Evolutionary conservation across 805 yeast species (phyloP), one percentile per base, ranked within the genome.

Genomic region (Blastobotrys terrestris): DNA sequence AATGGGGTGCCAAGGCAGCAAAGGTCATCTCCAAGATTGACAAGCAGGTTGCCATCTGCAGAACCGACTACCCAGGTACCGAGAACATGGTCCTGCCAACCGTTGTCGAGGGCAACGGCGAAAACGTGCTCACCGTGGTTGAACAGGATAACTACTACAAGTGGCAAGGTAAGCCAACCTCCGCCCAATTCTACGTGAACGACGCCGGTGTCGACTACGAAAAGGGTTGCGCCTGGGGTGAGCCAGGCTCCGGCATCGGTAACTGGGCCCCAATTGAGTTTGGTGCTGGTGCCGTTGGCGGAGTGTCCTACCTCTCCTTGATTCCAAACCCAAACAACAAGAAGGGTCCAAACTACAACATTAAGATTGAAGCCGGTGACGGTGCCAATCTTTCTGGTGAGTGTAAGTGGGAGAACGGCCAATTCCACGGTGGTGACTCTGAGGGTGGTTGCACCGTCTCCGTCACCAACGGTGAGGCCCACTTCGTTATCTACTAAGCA

Each of bases 1-100:
- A 78, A 67, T 87, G 95, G 92, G 98, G 96, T 67, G 72, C 67
- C 39, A 76, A 81, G 52, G 70, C 84, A 50, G 95, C 95, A 48
- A 67, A 71, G 50, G 91, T 86, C 61, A 85, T 77, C 54, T 80
- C 82, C 63, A 76, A 86, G 62, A 72, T 87, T 54, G 66, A 70
- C 60, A 68, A 84, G 55, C 77, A 77, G 50, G 90, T 92, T 63
- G 92, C 98, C 55, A 74, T 94, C 65, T 94, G 99, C 80, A 87
- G 97, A 78, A 92, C 99, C 57, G 99, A 92, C 72, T 92, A 92
- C 81, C 99, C 99, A 67, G 99, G 99, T 76, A 85, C 97, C 59
- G 99, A 92, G 77, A 90, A 90, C 80, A 94, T 92, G 98, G 95
- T 84, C 61, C 79, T 92, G 57, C 98, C 99, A 70, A 91, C 98